Evolutionary conservation across 2,329 filamentous ascomycete genomes (phyloP).

Genomic region (Cercospora sp.): DNA sequence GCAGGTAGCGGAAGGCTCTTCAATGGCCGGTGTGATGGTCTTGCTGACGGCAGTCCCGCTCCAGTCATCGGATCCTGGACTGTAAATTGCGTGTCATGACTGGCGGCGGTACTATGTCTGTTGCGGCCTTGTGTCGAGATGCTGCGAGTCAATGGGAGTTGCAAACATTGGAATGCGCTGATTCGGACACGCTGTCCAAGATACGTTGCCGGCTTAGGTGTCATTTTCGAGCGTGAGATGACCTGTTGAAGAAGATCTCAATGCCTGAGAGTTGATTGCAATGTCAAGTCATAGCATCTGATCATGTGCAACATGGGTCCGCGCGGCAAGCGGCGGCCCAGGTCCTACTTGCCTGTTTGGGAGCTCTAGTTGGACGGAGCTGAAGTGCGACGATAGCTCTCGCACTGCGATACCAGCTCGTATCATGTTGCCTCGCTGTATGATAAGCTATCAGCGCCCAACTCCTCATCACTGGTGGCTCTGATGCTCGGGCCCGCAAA

Average conservation of each 20-base stretch:
- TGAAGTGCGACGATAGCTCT: slow-evolving; percentile 9
- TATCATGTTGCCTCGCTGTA: not conserved
- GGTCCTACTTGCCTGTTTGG: slow-evolving; percentile 10
- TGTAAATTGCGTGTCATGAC: not conserved
- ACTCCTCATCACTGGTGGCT: not conserved
- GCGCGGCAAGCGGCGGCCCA: slow-evolving; percentile 11
- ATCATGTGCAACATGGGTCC: not conserved
- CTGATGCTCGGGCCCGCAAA: not conserved
- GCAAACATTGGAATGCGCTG: not conserved
- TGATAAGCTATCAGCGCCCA: not conserved
- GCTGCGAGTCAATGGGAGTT: not conserved
- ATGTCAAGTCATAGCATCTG: not conserved
- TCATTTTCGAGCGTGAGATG: not conserved
- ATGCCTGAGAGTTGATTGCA: not conserved
- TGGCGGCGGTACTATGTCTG: not conserved
- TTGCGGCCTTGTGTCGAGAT: slow-evolving; percentile 11
- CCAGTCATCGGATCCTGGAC: not conserved
- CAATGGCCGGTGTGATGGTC: not conserved
- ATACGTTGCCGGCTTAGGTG: not conserved
- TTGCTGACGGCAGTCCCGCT: not conserved
- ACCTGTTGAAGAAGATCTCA: not conserved
- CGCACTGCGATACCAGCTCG: not conserved
- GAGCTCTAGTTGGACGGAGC: slow-evolving; percentile 5
- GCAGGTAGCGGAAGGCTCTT: slow-evolving; percentile 11
- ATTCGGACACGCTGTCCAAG: not conserved